A percentile compares a stretch with the other conserved stretches of the same genome.
Conservation (phyloP, 768 basidiomycete species). For the Suillus discolor region DNA sequence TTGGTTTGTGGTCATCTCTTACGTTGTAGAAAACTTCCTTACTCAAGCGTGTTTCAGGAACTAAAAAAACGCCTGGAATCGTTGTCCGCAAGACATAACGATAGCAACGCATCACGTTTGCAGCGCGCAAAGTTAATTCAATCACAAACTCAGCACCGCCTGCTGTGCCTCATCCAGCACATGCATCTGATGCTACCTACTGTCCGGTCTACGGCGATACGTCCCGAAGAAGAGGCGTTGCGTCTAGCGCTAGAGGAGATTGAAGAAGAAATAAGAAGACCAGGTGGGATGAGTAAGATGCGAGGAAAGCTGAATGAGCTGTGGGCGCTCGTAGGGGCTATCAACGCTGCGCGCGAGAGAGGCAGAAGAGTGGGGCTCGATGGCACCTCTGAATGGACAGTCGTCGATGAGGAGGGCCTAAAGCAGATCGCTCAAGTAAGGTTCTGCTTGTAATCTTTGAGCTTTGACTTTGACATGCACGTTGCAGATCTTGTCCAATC, state of each 20-base stretch:
- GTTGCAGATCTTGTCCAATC: conserved; percentile 67
- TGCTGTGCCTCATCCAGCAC: conserved; percentile 72
- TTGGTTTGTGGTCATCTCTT: conserved; percentile 39
- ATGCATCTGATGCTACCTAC: conserved; percentile 78
- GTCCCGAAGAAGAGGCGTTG: conserved; percentile 79
- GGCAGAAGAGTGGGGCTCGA: conserved; percentile 44
- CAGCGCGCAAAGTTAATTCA: conserved; percentile 64
- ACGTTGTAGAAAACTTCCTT: not conserved
- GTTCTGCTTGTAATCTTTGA: conserved; percentile 10
- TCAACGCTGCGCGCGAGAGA: conserved; percentile 59
- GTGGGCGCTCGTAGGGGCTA: conserved; percentile 81
- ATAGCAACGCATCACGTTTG: conserved; percentile 69
- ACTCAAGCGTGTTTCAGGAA: conserved; percentile 44
- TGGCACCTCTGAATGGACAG: conserved; percentile 66
- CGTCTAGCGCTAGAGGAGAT: conserved; percentile 72
- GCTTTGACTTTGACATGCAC: conserved; percentile 10
- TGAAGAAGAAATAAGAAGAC: conserved; percentile 65
- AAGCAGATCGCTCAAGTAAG: conserved; percentile 73
- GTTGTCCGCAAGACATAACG: conserved; percentile 61
- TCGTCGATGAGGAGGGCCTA: conserved; percentile 86
- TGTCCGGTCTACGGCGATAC: conserved; percentile 72
- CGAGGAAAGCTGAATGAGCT: conserved; percentile 79
- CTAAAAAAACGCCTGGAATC: conserved; percentile 63
- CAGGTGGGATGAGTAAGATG: conserved; percentile 56
- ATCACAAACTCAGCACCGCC: conserved; percentile 69